Percentiles rank a stretch among this genome's conserved stretches.
These are phyloP conservation scores for Solanum etuberosum DNA, from an alignment of 257 asterid species.

Conservation along the genomic window DNA sequence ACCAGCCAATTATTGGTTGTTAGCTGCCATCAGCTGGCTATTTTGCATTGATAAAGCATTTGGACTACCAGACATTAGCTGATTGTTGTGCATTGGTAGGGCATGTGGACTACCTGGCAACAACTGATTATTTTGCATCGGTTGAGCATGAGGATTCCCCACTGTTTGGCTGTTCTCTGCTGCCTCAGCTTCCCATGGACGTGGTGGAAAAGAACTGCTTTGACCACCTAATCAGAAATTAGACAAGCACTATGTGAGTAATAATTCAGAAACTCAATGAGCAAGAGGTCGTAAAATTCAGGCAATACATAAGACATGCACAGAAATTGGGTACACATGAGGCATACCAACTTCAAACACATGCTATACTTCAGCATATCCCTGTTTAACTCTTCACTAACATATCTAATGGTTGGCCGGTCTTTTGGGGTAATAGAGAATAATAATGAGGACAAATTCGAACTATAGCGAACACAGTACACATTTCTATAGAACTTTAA, in stretches of 20 bases:
- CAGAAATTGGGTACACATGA: neutral
- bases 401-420: neutral
- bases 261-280: neutral
- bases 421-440: neutral
- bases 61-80: neutral
- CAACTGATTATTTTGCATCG: slow-evolving; percentile 31
- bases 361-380: neutral
- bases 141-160: slow-evolving; percentile 31
- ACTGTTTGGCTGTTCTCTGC: slow-evolving; percentile 28
- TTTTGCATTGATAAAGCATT: neutral
- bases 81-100: slow-evolving; percentile 1
- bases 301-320: neutral
- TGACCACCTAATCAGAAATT: slow-evolving; percentile 34
- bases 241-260: neutral
- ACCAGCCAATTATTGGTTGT: slow-evolving; percentile 21
- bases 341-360: neutral
- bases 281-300: neutral
- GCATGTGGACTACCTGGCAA: slow-evolving; percentile 6
- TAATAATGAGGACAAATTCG: neutral
- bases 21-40: slow-evolving; percentile 10
- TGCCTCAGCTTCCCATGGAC: slow-evolving; percentile 87
- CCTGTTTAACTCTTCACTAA: neutral
- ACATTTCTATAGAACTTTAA: neutral
- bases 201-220: slow-evolving; percentile 61
- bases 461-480: neutral